Evolutionary conservation across 768 basidiomycete species (phyloP).

Genomic region (Nidularia pulvinata): DNA sequence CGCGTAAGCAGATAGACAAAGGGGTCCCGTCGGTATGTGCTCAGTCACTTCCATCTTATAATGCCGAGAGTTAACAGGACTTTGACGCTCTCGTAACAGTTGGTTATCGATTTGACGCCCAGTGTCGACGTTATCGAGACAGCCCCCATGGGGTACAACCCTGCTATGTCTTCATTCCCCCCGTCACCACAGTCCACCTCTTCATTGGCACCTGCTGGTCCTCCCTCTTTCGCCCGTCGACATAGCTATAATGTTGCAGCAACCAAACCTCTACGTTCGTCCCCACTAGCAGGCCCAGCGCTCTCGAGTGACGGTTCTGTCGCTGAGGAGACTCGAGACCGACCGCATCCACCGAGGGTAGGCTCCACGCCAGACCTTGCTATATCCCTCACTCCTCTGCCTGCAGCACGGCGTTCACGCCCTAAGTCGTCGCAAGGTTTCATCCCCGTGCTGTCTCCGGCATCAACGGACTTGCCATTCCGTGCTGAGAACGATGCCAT

Average conservation of each 20-base stretch:
- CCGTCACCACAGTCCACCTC: no score
- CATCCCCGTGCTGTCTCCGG: not conserved
- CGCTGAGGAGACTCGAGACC: no score
- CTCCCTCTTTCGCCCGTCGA: slow-evolving; percentile 4
- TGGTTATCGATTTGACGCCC: no score
- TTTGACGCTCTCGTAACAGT: no score
- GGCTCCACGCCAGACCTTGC: slow-evolving; percentile 14
- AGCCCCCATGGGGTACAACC: no score
- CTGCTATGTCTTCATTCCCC: no score
- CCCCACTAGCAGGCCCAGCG: slow-evolving; percentile 39
- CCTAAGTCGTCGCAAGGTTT: slow-evolving; percentile 1
- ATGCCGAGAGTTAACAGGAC: no score
- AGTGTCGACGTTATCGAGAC: no score
- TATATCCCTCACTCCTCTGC: slow-evolving; percentile 1
- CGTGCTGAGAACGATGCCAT: not conserved
- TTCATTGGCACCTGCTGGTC: no score
- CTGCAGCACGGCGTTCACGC: slow-evolving; percentile 1
- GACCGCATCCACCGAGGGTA: slow-evolving; percentile 1
- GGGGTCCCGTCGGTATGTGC: no score
- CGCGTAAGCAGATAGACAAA: no score
- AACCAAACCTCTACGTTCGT: slow-evolving; percentile 34
- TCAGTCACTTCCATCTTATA: no score
- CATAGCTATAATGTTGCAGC: slow-evolving; percentile 7
- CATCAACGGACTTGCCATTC: not conserved
- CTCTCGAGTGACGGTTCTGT: slow-evolving; percentile 16